Base-by-base conservation (phyloP, 495 filamentous ascomycete species). In the Penicillium herquei region DNA sequence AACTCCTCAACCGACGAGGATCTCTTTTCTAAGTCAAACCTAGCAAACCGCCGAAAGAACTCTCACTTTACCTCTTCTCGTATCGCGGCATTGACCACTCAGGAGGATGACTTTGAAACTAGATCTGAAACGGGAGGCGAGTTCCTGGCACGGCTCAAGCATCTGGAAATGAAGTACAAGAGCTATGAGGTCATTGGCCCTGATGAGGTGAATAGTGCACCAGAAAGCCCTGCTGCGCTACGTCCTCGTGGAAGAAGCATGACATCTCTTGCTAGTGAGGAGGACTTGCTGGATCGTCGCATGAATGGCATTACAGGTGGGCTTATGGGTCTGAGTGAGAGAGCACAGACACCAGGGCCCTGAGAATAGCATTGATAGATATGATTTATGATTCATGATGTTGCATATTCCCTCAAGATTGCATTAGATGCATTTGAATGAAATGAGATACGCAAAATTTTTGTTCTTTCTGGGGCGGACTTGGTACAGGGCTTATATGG, bases 261-360 rank as follows among this genome's bases (percentile, higher is more conserved):
- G 50, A 82, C 87, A 6, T 90, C 87, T 68, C 71, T 96, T 32
- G 84, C 84, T 31, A 96, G 90, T 65, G 85, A 87, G 56, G 91
- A 95, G 56, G 91, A 96, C 76, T 65, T 97, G 52, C 68, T 98
- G 12, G 85, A 87, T 7, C 76, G 92, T 51, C 75, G 92, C 40
- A 98, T 98, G 92, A 83, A 88, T 63, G 90, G 89, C 6, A 68
- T 98, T 26, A 85, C 89, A 7, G 84, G 87, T 5, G 83, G 88
- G 9, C 75, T 97, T 76, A 92, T 90, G 71, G 88, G 90, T 7
- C 62, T 80, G 54, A 76, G 77, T 3, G 80, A 82, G 39, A 66
- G 72, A 4, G 72, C 70, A 4, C 59, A 68, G 42, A 78, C 75
- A 5, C 75, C 75, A 3, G 65, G 65, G 1, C 33, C 51, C 4